These are phyloP conservation scores for Gossypium stocksii DNA, from an alignment of 345 rosid genomes.

Conservation along the genomic window DNA sequence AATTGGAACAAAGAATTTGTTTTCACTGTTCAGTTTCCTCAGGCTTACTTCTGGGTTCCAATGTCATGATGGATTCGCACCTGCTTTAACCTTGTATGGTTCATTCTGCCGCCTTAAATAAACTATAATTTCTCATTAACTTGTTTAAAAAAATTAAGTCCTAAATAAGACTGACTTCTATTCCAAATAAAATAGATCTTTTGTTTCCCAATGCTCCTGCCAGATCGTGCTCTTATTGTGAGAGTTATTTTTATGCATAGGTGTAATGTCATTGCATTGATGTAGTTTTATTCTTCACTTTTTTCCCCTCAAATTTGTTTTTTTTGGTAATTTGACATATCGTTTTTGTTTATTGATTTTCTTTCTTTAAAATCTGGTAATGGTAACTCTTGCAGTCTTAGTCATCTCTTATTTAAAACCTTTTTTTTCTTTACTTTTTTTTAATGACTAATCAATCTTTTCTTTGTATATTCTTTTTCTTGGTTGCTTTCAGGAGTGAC, in stretches of 20 bases:
- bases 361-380: background rate
- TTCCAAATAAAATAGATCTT: background rate
- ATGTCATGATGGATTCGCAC: background rate
- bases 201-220: background rate
- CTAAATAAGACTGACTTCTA: background rate
- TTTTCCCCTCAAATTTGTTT: background rate
- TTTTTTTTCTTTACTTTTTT: background rate
- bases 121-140: background rate
- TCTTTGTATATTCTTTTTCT: background rate
- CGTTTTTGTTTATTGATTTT: background rate
- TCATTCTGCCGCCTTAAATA: background rate
- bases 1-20: background rate
- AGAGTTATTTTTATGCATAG: background rate
- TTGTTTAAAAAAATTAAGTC: background rate
- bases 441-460: background rate
- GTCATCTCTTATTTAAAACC: background rate
- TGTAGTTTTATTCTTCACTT: background rate
- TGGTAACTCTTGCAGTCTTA: background rate
- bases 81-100: background rate
- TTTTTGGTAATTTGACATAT: background rate
- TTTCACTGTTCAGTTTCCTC: background rate
- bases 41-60: background rate
- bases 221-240: background rate
- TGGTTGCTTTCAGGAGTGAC: background rate
- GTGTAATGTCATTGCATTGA: background rate